phyloP scores from a whole-genome alignment of 805 yeast genomes.

The Saccharomyces cerevisiae region DNA sequence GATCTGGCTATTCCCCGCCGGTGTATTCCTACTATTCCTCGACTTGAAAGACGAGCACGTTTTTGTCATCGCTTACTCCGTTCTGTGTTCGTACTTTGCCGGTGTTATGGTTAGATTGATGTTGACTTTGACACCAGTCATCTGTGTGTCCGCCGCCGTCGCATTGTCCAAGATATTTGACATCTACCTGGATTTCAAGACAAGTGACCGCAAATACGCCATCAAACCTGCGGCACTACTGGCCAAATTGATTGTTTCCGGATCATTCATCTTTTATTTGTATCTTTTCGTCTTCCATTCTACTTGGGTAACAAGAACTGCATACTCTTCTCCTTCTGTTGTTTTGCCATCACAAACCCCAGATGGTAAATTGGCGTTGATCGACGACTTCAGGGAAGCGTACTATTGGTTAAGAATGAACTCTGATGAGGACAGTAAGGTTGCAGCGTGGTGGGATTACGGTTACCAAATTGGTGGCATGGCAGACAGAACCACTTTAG shows the following conservation, averaged over 20 bases:
- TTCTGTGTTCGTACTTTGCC: conserved; percentile 93
- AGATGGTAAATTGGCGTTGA: conserved; percentile 76
- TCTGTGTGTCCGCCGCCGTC: conserved; percentile 88
- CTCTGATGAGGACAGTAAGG: conserved; percentile 90
- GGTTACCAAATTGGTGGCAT: conserved; percentile 99
- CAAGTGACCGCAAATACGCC: conserved; percentile 3
- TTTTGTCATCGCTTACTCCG: conserved; percentile 83
- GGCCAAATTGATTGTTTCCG: conserved; percentile 55
- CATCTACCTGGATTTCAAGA: conserved; percentile 61
- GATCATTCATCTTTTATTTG: conserved; percentile 66
- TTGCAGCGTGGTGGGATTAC: conserved; percentile 99
- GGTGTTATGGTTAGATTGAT: conserved; percentile 98
- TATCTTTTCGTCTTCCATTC: conserved; percentile 83
- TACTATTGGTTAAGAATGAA: conserved; percentile 98
- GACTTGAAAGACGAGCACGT: conserved; percentile 88
- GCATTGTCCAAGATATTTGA: conserved; percentile 81
- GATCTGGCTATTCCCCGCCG: conserved; percentile 98
- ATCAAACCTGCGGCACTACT: conserved; percentile 31
- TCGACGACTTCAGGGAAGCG: conserved; percentile 97
- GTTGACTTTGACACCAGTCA: conserved; percentile 92
- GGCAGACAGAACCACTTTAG: conserved; percentile 98
- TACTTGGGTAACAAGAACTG: conserved; percentile 93
- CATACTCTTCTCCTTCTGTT: conserved; percentile 96
- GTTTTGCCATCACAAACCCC: conserved; percentile 73
- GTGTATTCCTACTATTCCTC: conserved; percentile 82